Percentiles rank a stretch among this genome's conserved stretches.
phyloP scores from a whole-genome alignment of 2,329 filamentous ascomycete genomes.

The Alternaria postmessia region DNA sequence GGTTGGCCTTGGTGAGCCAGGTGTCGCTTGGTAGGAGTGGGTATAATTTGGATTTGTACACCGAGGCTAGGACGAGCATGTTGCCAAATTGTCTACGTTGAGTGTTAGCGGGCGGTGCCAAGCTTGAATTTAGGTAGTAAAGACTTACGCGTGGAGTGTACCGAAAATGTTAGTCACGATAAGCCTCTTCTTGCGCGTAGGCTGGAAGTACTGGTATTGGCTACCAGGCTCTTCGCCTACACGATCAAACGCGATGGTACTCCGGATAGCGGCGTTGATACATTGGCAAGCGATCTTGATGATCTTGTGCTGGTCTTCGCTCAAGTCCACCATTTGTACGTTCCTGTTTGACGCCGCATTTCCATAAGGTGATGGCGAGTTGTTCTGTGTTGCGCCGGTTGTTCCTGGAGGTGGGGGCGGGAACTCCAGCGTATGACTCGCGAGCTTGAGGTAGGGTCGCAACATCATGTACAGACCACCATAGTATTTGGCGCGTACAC shows the following conservation, averaged over 20 bases:
- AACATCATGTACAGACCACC: constrained; percentile 90
- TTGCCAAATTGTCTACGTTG: constrained; percentile 89
- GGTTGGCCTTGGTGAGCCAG: constrained; percentile 35
- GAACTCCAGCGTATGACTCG: constrained; percentile 60
- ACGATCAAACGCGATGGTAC: constrained; percentile 81
- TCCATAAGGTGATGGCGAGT: constrained; percentile 58
- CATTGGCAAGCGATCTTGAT: constrained; percentile 43
- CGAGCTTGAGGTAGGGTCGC: constrained; percentile 74
- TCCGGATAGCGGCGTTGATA: constrained; percentile 74
- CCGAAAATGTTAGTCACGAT: constrained; percentile 97
- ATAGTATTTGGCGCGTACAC: constrained; percentile 93
- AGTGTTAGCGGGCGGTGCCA: constrained; percentile 16
- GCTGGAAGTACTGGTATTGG: constrained; percentile 56
- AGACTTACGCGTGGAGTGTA: constrained; percentile 72
- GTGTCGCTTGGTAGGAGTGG: constrained; percentile 41
- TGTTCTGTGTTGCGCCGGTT: constrained; percentile 50
- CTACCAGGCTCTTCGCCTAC: constrained; percentile 53
- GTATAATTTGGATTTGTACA: constrained; percentile 67
- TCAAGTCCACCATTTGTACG: constrained; percentile 42
- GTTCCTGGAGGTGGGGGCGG: constrained; percentile 38
- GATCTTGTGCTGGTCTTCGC: constrained; percentile 33
- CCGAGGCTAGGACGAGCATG: constrained; percentile 86
- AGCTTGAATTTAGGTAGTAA: not conserved
- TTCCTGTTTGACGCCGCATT: constrained; percentile 26
- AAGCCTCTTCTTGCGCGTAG: constrained; percentile 68